These are phyloP conservation scores for Macrotyloma uniflorum DNA, from an alignment of 306 rosid species.

Conservation along the genomic window DNA sequence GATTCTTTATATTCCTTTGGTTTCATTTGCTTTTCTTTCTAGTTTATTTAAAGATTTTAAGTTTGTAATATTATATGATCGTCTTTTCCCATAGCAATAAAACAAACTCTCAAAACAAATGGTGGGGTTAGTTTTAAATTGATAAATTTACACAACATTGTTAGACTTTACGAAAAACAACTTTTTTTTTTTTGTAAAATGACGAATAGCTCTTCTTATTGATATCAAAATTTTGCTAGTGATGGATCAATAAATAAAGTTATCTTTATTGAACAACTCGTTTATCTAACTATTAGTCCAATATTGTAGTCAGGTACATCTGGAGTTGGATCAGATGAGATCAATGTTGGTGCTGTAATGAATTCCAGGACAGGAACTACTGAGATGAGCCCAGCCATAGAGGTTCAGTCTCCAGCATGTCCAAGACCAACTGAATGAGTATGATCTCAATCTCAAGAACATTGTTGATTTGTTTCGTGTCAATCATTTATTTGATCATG, in stretches of 20 bases:
- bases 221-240: not conserved
- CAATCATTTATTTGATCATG: not conserved
- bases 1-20: conserved; percentile 16
- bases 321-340: conserved; percentile 23
- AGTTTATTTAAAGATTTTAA: conserved; percentile 19
- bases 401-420: conserved; percentile 5
- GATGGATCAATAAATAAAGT: not conserved
- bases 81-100: not conserved
- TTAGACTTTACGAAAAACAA: not conserved
- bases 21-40: conserved; percentile 18
- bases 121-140: not conserved
- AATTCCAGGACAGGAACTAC: not conserved
- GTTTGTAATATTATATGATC: not conserved
- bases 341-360: not conserved
- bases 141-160: not conserved
- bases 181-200: not conserved
- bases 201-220: not conserved
- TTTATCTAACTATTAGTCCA: conserved; percentile 2
- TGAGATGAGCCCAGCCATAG: conserved; percentile 2
- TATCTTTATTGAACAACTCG: not conserved
- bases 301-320: conserved; percentile 33
- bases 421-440: conserved; percentile 24
- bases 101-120: not conserved
- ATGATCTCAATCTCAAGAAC: conserved; percentile 5
- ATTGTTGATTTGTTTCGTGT: not conserved